Evolutionary conservation across 345 rosid genomes (phyloP).

Genomic region (Laguncularia racemosa): DNA sequence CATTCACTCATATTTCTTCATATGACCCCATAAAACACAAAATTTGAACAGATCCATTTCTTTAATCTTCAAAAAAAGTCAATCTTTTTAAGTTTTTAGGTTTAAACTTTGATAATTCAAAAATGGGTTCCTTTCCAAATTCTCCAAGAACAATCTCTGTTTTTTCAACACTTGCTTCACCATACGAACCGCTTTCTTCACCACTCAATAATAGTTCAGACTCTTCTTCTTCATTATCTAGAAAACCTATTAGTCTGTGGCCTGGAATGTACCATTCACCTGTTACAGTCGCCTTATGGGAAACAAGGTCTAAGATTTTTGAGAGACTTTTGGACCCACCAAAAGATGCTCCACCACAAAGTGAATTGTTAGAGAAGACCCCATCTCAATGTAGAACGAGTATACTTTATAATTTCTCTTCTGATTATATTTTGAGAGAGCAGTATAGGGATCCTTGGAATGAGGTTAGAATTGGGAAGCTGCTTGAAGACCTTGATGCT

Average conservation of each 20-base stretch:
- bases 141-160: slow-evolving; percentile 51
- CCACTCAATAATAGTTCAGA: neutral
- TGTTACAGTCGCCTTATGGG: slow-evolving; percentile 76
- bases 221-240: slow-evolving; percentile 10
- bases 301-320: slow-evolving; percentile 62
- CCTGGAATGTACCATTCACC: slow-evolving; percentile 92
- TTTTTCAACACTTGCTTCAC: slow-evolving; percentile 53
- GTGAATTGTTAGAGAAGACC: slow-evolving; percentile 50
- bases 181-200: slow-evolving; percentile 24
- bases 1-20: too few species aligned
- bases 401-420: slow-evolving; percentile 57
- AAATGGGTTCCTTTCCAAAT: neutral
- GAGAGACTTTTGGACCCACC: slow-evolving; percentile 76
- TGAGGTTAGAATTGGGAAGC: slow-evolving; percentile 77
- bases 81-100: too few species aligned
- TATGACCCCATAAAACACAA: too few species aligned
- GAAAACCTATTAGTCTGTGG: slow-evolving; percentile 77
- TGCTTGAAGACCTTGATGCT: slow-evolving; percentile 93
- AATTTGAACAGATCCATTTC: too few species aligned
- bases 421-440: slow-evolving; percentile 61
- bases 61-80: too few species aligned
- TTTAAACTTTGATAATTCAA: neutral
- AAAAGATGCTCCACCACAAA: slow-evolving; percentile 75
- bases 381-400: slow-evolving; percentile 65
- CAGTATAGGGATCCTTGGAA: slow-evolving; percentile 91